Percentiles rank a stretch among this genome's conserved stretches.
Conservation (phyloP, 2,329 filamentous ascomycete species). For the Thermoascus crustaceus region DNA sequence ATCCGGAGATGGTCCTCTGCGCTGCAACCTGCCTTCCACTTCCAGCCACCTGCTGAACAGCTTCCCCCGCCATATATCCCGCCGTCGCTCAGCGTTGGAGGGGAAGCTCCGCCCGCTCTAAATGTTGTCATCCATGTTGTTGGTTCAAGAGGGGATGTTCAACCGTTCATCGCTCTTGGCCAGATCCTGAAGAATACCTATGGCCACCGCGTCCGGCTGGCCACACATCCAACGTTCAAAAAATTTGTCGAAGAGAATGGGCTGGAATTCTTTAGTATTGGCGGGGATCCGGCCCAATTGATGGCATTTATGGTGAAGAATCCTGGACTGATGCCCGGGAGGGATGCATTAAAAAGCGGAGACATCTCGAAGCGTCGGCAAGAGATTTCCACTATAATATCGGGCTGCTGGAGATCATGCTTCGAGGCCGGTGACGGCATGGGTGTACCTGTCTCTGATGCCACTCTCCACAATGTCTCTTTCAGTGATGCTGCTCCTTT, state of each 20-base stretch:
- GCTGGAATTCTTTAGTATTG: constrained; percentile 68
- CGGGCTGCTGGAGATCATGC: constrained; percentile 80
- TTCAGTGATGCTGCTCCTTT: constrained; percentile 54
- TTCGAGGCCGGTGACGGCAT: constrained; percentile 67
- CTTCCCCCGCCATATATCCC: constrained; percentile 43
- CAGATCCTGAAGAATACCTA: constrained; percentile 56
- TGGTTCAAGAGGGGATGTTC: constrained; percentile 65
- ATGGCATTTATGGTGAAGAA: constrained; percentile 93
- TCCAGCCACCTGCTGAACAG: constrained; percentile 34
- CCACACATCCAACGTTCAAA: constrained; percentile 63
- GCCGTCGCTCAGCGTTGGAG: constrained; percentile 59
- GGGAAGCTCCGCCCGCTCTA: constrained; percentile 46
- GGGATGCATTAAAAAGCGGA: constrained; percentile 66
- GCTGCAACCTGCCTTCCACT: constrained; percentile 54
- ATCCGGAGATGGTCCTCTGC: constrained; percentile 58
- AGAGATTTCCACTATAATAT: constrained; percentile 70
- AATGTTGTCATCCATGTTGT: constrained; percentile 71
- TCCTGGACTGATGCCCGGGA: constrained; percentile 73
- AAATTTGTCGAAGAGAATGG: constrained; percentile 61
- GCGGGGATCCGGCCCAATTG: constrained; percentile 65
- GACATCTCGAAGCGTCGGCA: constrained; percentile 67
- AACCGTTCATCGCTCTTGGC: constrained; percentile 65
- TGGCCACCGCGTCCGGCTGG: constrained; percentile 64
- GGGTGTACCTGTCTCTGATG: constrained; percentile 43
- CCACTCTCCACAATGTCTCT: constrained; percentile 41